Base-by-base conservation (phyloP, 441 rosid species). In the Jatropha podagrica region DNA sequence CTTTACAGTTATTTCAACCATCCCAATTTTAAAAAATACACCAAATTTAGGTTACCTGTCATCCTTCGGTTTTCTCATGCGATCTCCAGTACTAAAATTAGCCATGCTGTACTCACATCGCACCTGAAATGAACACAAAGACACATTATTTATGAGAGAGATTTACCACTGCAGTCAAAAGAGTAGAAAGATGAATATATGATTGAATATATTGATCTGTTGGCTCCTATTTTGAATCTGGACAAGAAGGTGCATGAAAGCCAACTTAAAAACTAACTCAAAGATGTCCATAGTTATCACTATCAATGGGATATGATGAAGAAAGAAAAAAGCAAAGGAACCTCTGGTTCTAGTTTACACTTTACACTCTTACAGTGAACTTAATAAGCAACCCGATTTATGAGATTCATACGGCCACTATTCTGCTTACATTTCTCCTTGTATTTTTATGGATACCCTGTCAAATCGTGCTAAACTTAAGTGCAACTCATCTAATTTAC, bases 91-190 rank as follows among this genome's bases (percentile, higher is more conserved):
- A 74, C 97, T 95, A 76, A 95, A 95, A 83, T 90, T 94, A 82
- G 97, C 96, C 99, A 92, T 95, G 78, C 89, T 90, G 76, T 95
- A 95, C 87, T 93, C 97, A 68, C 99, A 93, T 2, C 92, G 85
- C 69, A 95, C 97, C 99, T 94, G 64, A 61, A 5, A 73, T 40
- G 44, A 14, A 37, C n/a, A 71, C 3, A 32, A 2, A 18, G 17
- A 56, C 41, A 54, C 8, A 52, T 14, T 26, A 7, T 37, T 41
- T 48, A 17, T 48, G 49, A 32, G 56, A 51, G 75, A 62, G 52
- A 44, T 44, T 26, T 52, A 10, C 37, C 12, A 7, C 69, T 4
- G n/a, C 15, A 54, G 63, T 40, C 13, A 26, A 37, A 20, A 42
- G 13, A 23, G 40, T 38, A 41, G 27, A 64, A 9, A 4, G 9